A percentile compares a stretch with the other conserved stretches of the same genome.
Evolutionary conservation across 1,284 basidiomycete species (phyloP).

Genomic region (Puccinia triticina): DNA sequence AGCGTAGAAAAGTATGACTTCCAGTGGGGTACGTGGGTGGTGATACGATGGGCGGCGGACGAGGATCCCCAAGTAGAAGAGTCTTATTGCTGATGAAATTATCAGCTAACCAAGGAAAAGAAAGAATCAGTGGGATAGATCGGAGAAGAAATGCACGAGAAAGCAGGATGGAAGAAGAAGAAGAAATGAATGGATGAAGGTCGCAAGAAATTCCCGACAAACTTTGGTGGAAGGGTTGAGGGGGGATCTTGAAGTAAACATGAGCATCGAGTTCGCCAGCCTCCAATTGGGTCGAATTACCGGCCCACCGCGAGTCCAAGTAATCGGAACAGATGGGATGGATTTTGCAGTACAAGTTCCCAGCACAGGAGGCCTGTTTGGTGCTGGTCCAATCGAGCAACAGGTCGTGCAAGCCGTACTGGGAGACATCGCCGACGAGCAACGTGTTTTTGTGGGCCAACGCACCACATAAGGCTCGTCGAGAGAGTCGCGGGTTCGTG

Average conservation of each 20-base stretch:
- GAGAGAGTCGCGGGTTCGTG: conserved; percentile 35
- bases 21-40: conserved; percentile 9
- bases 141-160: not conserved
- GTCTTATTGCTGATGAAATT: not conserved
- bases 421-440: conserved; percentile 56
- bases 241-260: conserved; percentile 54
- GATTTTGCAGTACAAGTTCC: conserved; percentile 58
- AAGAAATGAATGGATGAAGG: not conserved
- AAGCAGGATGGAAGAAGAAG: not conserved
- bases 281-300: conserved; percentile 41
- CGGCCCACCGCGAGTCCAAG: conserved; percentile 34
- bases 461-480: conserved; percentile 54
- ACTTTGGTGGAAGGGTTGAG: conserved; percentile 50
- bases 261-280: conserved; percentile 54
- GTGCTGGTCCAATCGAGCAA: conserved; percentile 57
- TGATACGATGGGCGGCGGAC: not conserved
- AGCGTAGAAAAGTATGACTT: conserved; percentile 57
- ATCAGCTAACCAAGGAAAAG: not conserved
- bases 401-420: conserved; percentile 58
- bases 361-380: conserved; percentile 56
- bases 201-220: not conserved
- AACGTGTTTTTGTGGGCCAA: conserved; percentile 57
- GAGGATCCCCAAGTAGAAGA: not conserved
- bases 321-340: conserved; percentile 56
- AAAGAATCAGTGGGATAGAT: not conserved